Evolutionary conservation across 495 filamentous ascomycete species (phyloP), one percentile per base, ranked within the genome.

Genomic region (Terfezia claveryi): DNA sequence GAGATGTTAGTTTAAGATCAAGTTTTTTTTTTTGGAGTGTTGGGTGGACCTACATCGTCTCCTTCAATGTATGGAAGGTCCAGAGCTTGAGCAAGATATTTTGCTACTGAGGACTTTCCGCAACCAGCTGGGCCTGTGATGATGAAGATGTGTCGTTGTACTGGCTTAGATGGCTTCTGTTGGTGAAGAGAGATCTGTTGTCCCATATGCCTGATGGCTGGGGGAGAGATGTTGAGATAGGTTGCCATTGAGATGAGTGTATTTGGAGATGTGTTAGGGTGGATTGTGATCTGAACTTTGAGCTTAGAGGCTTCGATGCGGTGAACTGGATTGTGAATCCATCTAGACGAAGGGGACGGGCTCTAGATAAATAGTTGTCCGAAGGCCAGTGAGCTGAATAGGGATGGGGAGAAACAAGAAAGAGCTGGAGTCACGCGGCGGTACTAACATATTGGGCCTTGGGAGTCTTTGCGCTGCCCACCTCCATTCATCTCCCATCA

Each of bases 51-150:
- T 75, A 99, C 92, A 70, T 92, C 84, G 62, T 99, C 92, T 56
- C 92, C 92, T 70, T 99, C 92, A 17, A 99, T 76, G 67, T 86
- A 99, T 4, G 84, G 83, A 37, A 91, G 66, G 36, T 76, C 71
- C 14, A 95, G 75, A 37, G 76, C 69, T 11, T 76, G 71, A 54
- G 85, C 79, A 38, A 99, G 69, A 65, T 80, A 77, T 59, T 83
- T 73, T 53, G 87, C 92, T 49, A 96, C 81, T 10, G 91, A 94
- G 62, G 81, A 92, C 71, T 99, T 99, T 44, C 92, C 92, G 62
- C 87, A 94, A 12, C 92, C 92, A 16, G 92, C 88, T 14, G 92
- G 92, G 8, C 92, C 92, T 0, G 91, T 94, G n/a, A 99, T 85
- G 58, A 96, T 79, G 82, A 85, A 94, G 67, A 99, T 94, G 66